Base-by-base conservation (phyloP, 2,329 filamentous ascomycete genomes). In the Hypoxylon sp. region DNA sequence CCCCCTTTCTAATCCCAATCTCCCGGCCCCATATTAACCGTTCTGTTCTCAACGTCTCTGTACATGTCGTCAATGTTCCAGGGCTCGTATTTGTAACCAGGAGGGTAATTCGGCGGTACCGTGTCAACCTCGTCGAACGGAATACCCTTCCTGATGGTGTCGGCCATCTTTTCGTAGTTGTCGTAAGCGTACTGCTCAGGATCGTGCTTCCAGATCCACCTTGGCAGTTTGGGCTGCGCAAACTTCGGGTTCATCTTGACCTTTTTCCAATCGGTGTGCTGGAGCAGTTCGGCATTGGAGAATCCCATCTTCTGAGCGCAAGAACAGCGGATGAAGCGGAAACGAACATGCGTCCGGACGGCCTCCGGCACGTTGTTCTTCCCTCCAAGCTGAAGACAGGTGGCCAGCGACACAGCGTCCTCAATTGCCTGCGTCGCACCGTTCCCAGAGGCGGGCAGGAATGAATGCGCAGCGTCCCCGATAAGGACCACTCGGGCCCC, bases 61-160 rank as follows among this genome's bases (percentile, higher is more conserved):
- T 80, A 78, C 49, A 81, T 78, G 53, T 79, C 64, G 30, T 80
- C 79, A 56, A 81, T 80, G 51, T 73, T 79, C 80, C 80, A 82
- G 3, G 78, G 76, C 69, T 78, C 68, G 62, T 77, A 79, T 22
- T 70, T 74, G 56, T 78, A 76, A 1, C 78, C 78, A 2, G 73
- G 69, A 0, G 78, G 77, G 50, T 78, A 76, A 64, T 79, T 79
- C 4, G 75, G 75, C 14, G 74, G 73, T 14, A 77, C 62, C 26
- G 60, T 71, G n/a, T 73, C 71, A 4, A 75, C 72, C 33, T 75
- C 55, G 32, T 74, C 72, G 20, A 75, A 75, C 0, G 72, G 68
- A 7, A 75, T 69, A 0, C 75, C 78, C 36, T 65, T 66, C 42
- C 68, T 66, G 61, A 79, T 70, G 26, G 73, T 74, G n/a, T 76